Evolutionary conservation across 352 stramenopile species (phyloP).

Genomic region (Phytophthora nicotianae): DNA sequence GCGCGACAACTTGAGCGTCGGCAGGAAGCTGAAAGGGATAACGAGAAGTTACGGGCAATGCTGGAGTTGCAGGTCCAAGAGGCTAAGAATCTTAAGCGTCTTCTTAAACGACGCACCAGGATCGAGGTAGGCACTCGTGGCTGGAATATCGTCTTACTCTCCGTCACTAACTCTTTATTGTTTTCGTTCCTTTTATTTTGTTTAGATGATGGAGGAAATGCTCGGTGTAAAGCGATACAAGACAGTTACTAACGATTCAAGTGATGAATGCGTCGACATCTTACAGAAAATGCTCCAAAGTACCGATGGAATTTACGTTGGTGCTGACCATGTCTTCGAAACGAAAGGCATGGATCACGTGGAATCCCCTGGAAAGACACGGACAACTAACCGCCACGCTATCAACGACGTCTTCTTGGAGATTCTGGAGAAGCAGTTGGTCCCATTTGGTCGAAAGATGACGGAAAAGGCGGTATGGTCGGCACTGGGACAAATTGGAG

Average conservation of each 20-base stretch:
- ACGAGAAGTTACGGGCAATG: constrained; percentile 16
- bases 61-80: constrained; percentile 30
- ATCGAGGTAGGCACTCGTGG: not conserved
- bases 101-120: constrained; percentile 2
- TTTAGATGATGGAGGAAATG: constrained; percentile 23
- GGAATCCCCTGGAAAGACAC: constrained; percentile 16
- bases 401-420: constrained; percentile 31
- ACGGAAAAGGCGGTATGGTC: constrained; percentile 11
- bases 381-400: constrained; percentile 5
- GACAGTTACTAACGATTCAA: not conserved
- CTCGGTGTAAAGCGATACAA: constrained; percentile 23
- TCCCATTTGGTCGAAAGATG: constrained; percentile 21
- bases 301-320: constrained; percentile 22
- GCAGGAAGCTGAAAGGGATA: constrained; percentile 24
- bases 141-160: not conserved
- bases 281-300: constrained; percentile 18
- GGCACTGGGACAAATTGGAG: constrained; percentile 14
- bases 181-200: too few species aligned
- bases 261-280: not conserved
- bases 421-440: constrained; percentile 22
- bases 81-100: constrained; percentile 24
- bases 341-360: constrained; percentile 14
- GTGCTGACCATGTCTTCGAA: constrained; percentile 11
- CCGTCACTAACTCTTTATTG: not conserved
- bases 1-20: constrained; percentile 22